phyloP scores from a whole-genome alignment of 768 basidiomycete species.

The Tulasnella sp. region DNA sequence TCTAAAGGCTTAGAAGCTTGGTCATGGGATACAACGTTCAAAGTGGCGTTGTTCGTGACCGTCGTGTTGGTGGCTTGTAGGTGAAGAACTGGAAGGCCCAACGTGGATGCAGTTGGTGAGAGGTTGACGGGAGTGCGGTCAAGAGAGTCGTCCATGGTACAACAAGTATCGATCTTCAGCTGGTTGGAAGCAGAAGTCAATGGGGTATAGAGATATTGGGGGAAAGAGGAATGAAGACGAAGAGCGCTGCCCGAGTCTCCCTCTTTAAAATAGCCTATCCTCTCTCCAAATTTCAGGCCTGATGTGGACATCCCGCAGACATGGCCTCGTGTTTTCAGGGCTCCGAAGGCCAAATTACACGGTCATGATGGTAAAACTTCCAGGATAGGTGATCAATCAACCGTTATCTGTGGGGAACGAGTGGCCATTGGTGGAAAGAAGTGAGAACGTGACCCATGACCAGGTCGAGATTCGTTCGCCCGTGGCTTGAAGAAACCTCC shows the following conservation, averaged over 20 bases:
- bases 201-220: neutral
- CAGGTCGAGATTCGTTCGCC: neutral
- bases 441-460: neutral
- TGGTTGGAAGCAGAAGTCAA: neutral
- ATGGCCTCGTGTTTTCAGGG: constrained; percentile 1
- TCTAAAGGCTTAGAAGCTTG: neutral
- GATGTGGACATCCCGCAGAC: neutral
- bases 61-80: neutral
- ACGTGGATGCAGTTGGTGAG: neutral
- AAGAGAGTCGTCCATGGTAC: neutral
- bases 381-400: neutral
- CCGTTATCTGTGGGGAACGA: neutral
- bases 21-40: neutral
- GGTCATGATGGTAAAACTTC: neutral
- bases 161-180: neutral
- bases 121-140: neutral
- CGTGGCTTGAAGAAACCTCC: neutral
- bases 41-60: neutral
- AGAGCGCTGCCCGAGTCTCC: neutral
- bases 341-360: neutral
- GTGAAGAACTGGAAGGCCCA: neutral
- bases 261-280: neutral
- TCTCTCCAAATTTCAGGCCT: neutral
- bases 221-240: neutral
- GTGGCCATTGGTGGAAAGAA: neutral